These are phyloP conservation scores for Rubia yunnanensis DNA, from an alignment of 257 asterid species.

Conservation along the genomic window DNA sequence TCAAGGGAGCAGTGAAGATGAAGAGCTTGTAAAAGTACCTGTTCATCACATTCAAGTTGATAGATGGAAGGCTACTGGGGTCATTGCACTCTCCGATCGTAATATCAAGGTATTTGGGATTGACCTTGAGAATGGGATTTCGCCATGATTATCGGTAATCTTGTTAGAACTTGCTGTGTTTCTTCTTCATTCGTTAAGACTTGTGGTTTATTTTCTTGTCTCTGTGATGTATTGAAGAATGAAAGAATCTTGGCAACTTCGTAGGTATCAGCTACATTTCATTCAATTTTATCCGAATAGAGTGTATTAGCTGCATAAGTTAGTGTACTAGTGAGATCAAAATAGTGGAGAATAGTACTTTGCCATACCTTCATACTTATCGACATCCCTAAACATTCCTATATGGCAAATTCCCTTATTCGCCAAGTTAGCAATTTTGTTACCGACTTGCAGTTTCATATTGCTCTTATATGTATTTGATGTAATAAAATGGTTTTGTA, in stretches of 20 bases:
- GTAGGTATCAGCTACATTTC: neutral
- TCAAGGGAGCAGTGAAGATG: constrained; percentile 22
- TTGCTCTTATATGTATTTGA: neutral
- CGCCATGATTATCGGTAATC: neutral
- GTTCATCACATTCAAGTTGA: constrained; percentile 36
- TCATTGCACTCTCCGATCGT: constrained; percentile 46
- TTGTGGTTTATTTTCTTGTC: neutral
- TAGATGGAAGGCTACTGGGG: constrained; percentile 75
- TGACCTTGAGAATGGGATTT: constrained; percentile 3
- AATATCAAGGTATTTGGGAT: constrained; percentile 46
- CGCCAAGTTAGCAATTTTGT: no score
- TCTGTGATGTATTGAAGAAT: neutral
- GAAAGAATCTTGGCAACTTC: neutral
- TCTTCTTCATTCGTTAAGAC: neutral
- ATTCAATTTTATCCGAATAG: neutral
- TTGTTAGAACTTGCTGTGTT: neutral
- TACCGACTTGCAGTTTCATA: neutral
- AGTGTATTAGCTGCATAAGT: neutral
- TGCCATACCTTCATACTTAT: neutral
- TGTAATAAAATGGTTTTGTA: neutral
- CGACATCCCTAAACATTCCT: neutral
- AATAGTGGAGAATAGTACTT: neutral
- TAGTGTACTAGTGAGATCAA: neutral
- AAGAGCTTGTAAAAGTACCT: constrained; percentile 15
- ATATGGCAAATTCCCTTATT: neutral